Base-by-base conservation (phyloP, 345 rosid species). In the Moricandia arvensis region DNA sequence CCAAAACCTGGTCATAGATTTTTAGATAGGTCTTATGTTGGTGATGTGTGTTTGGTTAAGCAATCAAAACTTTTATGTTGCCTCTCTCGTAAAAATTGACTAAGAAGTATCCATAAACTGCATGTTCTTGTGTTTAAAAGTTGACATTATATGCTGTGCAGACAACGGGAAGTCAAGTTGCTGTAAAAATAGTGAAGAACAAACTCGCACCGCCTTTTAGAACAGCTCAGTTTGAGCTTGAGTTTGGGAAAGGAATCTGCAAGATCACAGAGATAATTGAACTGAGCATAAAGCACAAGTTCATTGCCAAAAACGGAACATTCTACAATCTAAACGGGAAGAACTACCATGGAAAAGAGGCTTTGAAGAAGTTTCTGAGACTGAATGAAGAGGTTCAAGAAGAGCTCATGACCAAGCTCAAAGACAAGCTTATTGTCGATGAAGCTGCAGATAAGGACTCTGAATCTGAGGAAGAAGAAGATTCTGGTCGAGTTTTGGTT, bases 131-230 rank as follows among this genome's bases (percentile, higher is more conserved):
- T n/a, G 47, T 30, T 74, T 24, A 29, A 29, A 29, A 29, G 31
- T 29, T 29, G 5, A 29, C 4, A 29, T 29, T 1, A 4, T 29
- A 3, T 29, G 31, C 5, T 64, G 17, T 65, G 53, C 57, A 95
- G 99, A 88, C 82, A 24, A 65, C 82, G 5, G 98, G 96, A 73
- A 86, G 89, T 79, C 87, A 85, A 83, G 84, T 95, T 37, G 75
- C 77, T 18, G 97, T 91, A 62, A 92, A 95, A 83, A 78, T 95
- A 71, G 93, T 93, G 77, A 95, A 95, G 86, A 95, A 93, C 84
- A 93, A 95, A 84, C 96, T 89, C 18, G 93, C 97, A 11, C 93
- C 99, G 31, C 99, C 98, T 5, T 96, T 96, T 63, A 87, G 82
- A 82, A 87, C 87, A 1, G 93, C 85, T 3, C 85, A 84, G 4